These are phyloP conservation scores for Pyrenochaeta sp. DNA, from an alignment of 2,329 filamentous ascomycete genomes.

Conservation along the genomic window DNA sequence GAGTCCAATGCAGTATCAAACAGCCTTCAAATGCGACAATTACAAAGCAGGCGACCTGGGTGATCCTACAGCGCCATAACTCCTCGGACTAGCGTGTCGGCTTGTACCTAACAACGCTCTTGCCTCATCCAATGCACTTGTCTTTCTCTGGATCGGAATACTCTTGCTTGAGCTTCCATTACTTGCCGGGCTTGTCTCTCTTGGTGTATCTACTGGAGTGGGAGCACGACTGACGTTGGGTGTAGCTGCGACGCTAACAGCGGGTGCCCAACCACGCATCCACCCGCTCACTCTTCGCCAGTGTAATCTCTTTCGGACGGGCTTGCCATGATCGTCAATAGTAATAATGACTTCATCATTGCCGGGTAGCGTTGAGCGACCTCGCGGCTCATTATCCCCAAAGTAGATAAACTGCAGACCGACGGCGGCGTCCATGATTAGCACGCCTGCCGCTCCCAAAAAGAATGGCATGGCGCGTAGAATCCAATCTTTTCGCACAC, in stretches of 20 bases:
- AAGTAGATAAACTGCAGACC: conserved; percentile 71
- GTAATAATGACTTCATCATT: conserved; percentile 59
- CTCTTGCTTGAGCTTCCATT: conserved; percentile 23
- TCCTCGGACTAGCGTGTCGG: conserved; percentile 45
- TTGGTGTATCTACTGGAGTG: conserved; percentile 37
- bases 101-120: conserved; percentile 44
- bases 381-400: conserved; percentile 52
- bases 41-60: conserved; percentile 15
- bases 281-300: conserved; percentile 69
- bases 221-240: conserved; percentile 38
- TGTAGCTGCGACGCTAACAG: conserved; percentile 51
- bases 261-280: conserved; percentile 73
- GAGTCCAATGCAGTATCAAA: neutral
- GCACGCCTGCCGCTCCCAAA: conserved; percentile 70
- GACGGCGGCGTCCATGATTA: conserved; percentile 69
- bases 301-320: conserved; percentile 52
- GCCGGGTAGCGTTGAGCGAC: conserved; percentile 25
- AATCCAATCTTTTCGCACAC: conserved; percentile 64
- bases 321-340: conserved; percentile 45
- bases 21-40: neutral
- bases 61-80: conserved; percentile 37
- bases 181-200: conserved; percentile 23
- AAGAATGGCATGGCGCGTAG: conserved; percentile 69
- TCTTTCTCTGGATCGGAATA: conserved; percentile 31
- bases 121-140: conserved; percentile 45